Base-by-base conservation (phyloP, 1,284 basidiomycete species). In the Naganishia albida region DNA sequence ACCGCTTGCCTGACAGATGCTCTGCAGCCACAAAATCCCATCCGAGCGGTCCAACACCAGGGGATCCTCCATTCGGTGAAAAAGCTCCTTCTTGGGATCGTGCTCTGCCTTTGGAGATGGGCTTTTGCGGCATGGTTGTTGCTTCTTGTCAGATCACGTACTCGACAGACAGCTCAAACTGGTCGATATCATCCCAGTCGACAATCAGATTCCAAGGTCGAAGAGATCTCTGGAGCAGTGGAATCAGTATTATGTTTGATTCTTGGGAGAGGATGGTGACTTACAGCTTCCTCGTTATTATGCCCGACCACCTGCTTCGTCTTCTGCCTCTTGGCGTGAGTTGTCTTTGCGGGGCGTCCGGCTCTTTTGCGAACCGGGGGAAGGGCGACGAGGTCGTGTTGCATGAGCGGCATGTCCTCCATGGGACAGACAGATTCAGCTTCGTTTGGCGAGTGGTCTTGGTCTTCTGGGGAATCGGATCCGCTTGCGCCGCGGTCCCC, bases 111-210 rank as follows among this genome's bases (percentile, higher is more conserved):
- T 10, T 10, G 10, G 10, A 4, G 34, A 34, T 34, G 6, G 34
- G n/a, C 10, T 4, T 34, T 10, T 10, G 34, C 34, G 34, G 6
- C 6, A 34, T 34, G 6, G 6, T 34, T 34, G 34, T 34, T 34
- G 34, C 34, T 34, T 34, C 34, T 23, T 26, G 18, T 53, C 34
- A 60, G 10, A 50, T 34, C 15, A 60, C 46, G 18, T 60, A 60
- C 34, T 60, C 57, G n/a, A 60, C 57, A 40, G 57, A 60, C 18
- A 60, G 57, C n/a, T 60, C 57, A 13, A 60, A 49, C 30, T 39
- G 7, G 38, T 60, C 46, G 39, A 60, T 60, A 46, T 60, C 46
- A 20, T 60, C 18, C 57, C 57, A 60, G 20, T 60, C 26, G 15
- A 39, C 57, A 15, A 42, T 26, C 23, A 60, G 26, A 8, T 46